Evolutionary conservation across 176 grass and related monocot species (phyloP), one percentile per base, ranked within the genome.

Genomic region (Poa pratensis): DNA sequence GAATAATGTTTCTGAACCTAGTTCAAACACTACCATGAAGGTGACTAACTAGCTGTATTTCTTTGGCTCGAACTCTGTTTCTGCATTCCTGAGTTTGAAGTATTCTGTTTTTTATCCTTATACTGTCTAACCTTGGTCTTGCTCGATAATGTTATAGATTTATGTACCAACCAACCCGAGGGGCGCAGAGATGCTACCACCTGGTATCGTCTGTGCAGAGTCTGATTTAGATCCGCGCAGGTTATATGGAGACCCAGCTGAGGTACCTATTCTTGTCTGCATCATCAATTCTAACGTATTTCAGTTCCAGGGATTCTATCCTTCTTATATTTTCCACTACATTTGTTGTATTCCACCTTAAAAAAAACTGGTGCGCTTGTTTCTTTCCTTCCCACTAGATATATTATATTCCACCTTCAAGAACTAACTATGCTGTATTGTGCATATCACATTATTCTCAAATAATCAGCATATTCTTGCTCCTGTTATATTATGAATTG

Each of bases 111-210:
- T 13, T 11, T 28, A 22, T 70, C 52, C 1, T 58, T 58, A 35
- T 58, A 35, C 8, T 10, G 32, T 60, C 45, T 76, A 69, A 83
- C 34, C 45, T 22, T 0, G 6, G 13, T 24, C 6, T 76, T 80
- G 9, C 14, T 54, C 55, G 18, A 16, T 20, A 32, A 76, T 13
- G 24, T 76, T 70, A 14, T 53, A 91, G 89, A 87, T 91, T 46
- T 91, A 87, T 81, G 89, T 87, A 39, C 89, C 90, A 52, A 93
- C 86, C 89, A 96, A 93, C 69, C 90, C 91, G 66, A 92, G 82
- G 86, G 94, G 91, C 13, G 84, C 86, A 1, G 94, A 93, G 83
- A 91, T 78, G 62, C 88, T 96, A 73, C 80, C 91, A 49, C 84
- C 91, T 69, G 94, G 94, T 71, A 87, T 96, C 30, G 77, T 96